Evolutionary conservation across 352 stramenopile species (phyloP).

Genomic region (Phytophthora pisi): DNA sequence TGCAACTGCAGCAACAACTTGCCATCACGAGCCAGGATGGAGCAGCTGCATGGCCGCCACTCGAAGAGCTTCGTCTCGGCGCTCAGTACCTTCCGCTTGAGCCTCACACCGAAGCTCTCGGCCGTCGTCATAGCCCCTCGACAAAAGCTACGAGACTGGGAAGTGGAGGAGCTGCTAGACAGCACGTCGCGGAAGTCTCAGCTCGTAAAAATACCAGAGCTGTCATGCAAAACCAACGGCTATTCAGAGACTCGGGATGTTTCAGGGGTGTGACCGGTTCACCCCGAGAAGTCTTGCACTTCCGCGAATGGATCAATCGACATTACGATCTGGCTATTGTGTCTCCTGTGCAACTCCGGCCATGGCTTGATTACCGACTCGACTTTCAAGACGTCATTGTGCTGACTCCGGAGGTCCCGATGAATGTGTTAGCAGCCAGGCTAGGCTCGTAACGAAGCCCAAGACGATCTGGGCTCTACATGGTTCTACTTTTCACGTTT

Average conservation of each 20-base stretch:
- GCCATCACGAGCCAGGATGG: slow-evolving; percentile 36
- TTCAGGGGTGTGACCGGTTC: neutral
- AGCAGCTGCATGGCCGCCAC: slow-evolving; percentile 60
- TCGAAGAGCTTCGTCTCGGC: slow-evolving; percentile 68
- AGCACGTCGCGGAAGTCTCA: slow-evolving; percentile 17
- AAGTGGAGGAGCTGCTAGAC: neutral
- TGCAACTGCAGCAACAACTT: slow-evolving; percentile 43
- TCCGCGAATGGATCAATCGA: no score
- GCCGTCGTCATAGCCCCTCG: slow-evolving; percentile 2
- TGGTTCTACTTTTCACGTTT: no score
- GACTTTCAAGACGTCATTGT: no score
- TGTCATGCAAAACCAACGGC: slow-evolving; percentile 16
- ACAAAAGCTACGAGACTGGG: slow-evolving; percentile 2
- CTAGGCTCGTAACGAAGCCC: no score
- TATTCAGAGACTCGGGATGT: neutral
- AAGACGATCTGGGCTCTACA: no score
- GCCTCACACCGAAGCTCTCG: slow-evolving; percentile 29
- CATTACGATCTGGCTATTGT: no score
- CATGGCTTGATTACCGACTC: no score
- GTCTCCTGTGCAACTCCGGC: no score
- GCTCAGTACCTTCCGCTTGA: slow-evolving; percentile 75
- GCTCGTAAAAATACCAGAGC: slow-evolving; percentile 26
- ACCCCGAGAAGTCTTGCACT: no score
- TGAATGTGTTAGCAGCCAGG: no score
- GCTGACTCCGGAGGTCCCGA: no score